Percentiles rank a stretch among this genome's conserved stretches.
Conservation (phyloP, 768 basidiomycete genomes). For the Amanita muscaria region DNA sequence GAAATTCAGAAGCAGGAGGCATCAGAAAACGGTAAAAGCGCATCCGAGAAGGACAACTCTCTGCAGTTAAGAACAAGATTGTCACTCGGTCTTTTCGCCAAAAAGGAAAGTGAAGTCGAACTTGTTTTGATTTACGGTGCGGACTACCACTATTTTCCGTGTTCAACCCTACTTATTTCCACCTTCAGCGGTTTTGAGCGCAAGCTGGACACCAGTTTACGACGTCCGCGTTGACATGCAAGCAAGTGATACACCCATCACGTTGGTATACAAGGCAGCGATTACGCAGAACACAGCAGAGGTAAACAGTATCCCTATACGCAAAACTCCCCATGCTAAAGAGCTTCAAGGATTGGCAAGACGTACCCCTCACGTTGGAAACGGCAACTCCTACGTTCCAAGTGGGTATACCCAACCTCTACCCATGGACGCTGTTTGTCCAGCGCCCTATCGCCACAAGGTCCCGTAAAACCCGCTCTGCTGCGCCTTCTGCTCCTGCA, state of each 20-base stretch:
- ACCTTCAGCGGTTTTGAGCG: slow-evolving; percentile 16
- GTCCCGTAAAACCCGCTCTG: background rate
- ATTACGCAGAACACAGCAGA: slow-evolving; percentile 33
- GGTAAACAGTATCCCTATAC: slow-evolving; percentile 13
- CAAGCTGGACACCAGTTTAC: slow-evolving; percentile 29
- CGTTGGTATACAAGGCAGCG: slow-evolving; percentile 30
- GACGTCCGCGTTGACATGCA: slow-evolving; percentile 32
- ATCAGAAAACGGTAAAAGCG: slow-evolving; percentile 11
- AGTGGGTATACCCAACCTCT: slow-evolving; percentile 22
- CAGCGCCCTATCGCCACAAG: too few relatives aligned
- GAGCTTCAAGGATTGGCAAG: slow-evolving; percentile 25
- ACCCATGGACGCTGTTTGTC: slow-evolving; percentile 20
- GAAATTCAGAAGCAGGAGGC: slow-evolving; percentile 17
- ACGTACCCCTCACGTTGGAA: slow-evolving; percentile 31
- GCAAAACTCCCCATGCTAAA: background rate
- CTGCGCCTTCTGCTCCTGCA: background rate
- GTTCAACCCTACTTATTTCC: background rate
- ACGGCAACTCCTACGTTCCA: slow-evolving; percentile 31
- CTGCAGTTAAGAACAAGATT: slow-evolving; percentile 22
- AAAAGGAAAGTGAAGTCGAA: slow-evolving; percentile 27
- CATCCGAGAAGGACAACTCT: background rate
- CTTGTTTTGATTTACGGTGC: slow-evolving; percentile 32
- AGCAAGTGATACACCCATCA: slow-evolving; percentile 22
- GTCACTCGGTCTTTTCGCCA: slow-evolving; percentile 28
- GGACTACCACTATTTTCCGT: slow-evolving; percentile 3